A percentile compares a stretch with the other conserved stretches of the same genome.
Conservation (phyloP, 164 flowering plant genomes). For the Vitis rotundifolia region DNA sequence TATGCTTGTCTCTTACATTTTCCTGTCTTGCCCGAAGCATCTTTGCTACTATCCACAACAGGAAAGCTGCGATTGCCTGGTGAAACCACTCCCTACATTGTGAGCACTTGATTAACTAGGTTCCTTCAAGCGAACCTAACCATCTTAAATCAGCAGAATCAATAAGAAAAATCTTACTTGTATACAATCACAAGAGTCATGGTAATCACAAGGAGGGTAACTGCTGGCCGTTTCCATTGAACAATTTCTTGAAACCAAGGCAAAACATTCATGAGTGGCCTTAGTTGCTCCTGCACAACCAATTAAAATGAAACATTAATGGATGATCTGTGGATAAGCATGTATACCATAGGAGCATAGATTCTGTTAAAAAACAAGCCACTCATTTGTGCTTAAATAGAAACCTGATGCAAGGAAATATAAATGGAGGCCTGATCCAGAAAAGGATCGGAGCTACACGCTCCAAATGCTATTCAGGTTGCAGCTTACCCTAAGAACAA, state of each 20-base stretch:
- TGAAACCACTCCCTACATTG: constrained; percentile 79
- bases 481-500: constrained; percentile 60
- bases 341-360: background rate
- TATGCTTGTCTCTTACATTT: constrained; percentile 20
- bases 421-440: too few species aligned
- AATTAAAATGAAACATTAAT: constrained; percentile 6
- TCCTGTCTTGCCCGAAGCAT: constrained; percentile 48
- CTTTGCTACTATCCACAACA: constrained; percentile 45
- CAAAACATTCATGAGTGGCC: constrained; percentile 43
- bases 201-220: constrained; percentile 36
- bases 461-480: too few species aligned
- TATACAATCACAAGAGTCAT: constrained; percentile 41
- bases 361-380: too few species aligned
- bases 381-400: too few species aligned
- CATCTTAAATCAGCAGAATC: background rate
- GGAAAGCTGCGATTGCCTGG: constrained; percentile 50
- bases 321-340: background rate
- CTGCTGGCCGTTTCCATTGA: constrained; percentile 65
- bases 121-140: background rate
- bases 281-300: constrained; percentile 62
- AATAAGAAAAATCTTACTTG: constrained; percentile 51
- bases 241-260: constrained; percentile 44
- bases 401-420: too few species aligned
- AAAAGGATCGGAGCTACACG: too few species aligned
- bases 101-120: background rate